A percentile compares a stretch with the other conserved stretches of the same genome.
Evolutionary conservation across 1,139 yeast genomes (phyloP).

Genomic region (Hyphopichia fennica): DNA sequence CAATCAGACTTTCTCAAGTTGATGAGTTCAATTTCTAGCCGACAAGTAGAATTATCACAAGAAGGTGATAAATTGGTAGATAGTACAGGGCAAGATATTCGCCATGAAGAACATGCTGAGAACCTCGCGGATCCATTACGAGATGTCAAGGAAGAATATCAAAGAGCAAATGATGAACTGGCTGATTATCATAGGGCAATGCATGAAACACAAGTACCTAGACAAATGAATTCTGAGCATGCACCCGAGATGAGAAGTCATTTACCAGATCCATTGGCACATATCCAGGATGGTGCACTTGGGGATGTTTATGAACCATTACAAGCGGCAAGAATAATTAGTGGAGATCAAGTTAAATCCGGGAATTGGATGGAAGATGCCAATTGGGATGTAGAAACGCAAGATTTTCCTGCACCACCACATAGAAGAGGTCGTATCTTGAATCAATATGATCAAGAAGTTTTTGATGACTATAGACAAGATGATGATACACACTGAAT

Average conservation of each 20-base stretch:
- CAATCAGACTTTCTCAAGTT: conserved; percentile 41
- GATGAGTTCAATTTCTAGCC: conserved; percentile 39
- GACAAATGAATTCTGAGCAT: background rate
- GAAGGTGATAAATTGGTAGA: conserved; percentile 41
- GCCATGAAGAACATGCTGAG: conserved; percentile 4
- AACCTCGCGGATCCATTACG: conserved; percentile 17
- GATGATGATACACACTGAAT: conserved; percentile 33
- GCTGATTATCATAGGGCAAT: conserved; percentile 9
- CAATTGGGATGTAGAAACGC: conserved; percentile 20
- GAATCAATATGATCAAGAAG: conserved; percentile 34
- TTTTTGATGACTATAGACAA: conserved; percentile 42
- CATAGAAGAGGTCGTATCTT: conserved; percentile 21
- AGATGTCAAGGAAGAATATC: conserved; percentile 9
- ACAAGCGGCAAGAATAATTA: conserved; percentile 41
- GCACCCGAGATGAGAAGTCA: conserved; percentile 15
- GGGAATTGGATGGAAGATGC: conserved; percentile 40
- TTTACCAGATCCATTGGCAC: conserved; percentile 49
- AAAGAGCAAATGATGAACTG: background rate
- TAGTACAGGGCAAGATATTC: conserved; percentile 27
- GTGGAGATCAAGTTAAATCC: conserved; percentile 42
- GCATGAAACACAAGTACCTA: conserved; percentile 4
- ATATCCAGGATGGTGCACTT: conserved; percentile 41
- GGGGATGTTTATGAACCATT: conserved; percentile 30
- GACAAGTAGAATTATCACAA: conserved; percentile 35
- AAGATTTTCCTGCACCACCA: background rate